Conservation (phyloP, 1,284 basidiomycete genomes). For the Rhodotorula sp. region DNA sequence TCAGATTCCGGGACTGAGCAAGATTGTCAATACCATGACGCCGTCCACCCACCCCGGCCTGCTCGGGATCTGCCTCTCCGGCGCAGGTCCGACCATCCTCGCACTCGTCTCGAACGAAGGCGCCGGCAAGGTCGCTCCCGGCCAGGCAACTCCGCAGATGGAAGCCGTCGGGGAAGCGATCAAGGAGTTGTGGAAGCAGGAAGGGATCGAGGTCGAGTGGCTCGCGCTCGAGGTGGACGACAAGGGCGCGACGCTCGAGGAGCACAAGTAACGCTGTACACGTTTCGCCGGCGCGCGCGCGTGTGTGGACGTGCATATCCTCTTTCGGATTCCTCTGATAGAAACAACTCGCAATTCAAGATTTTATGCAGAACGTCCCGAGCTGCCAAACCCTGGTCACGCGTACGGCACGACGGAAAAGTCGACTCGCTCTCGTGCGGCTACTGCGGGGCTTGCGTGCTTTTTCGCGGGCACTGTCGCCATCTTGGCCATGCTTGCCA, state of each 20-base stretch:
- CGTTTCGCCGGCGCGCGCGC: not conserved
- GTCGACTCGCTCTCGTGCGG: no score
- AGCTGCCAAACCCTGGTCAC: no score
- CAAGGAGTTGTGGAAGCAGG: slow-evolving; percentile 66
- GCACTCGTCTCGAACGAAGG: slow-evolving; percentile 63
- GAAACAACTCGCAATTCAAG: no score
- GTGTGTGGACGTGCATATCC: no score
- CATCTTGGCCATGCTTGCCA: no score
- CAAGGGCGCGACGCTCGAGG: slow-evolving; percentile 45
- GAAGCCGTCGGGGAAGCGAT: slow-evolving; percentile 72
- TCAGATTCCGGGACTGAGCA: slow-evolving; percentile 90
- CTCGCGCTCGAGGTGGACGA: slow-evolving; percentile 52
- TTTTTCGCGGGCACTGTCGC: no score
- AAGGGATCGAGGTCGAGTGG: slow-evolving; percentile 68
- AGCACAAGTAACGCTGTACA: slow-evolving; percentile 16
- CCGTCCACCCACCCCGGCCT: slow-evolving; percentile 87
- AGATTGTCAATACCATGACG: slow-evolving; percentile 83
- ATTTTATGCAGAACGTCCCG: no score
- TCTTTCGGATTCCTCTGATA: no score
- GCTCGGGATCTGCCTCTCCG: slow-evolving; percentile 94
- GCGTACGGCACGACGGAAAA: no score
- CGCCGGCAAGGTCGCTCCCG: not conserved
- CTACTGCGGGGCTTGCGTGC: no score
- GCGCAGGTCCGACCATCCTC: slow-evolving; percentile 95
- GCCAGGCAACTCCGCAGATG: slow-evolving; percentile 29